Base-by-base conservation (phyloP, 257 asterid genomes). In the Scutellaria baicalensis region DNA sequence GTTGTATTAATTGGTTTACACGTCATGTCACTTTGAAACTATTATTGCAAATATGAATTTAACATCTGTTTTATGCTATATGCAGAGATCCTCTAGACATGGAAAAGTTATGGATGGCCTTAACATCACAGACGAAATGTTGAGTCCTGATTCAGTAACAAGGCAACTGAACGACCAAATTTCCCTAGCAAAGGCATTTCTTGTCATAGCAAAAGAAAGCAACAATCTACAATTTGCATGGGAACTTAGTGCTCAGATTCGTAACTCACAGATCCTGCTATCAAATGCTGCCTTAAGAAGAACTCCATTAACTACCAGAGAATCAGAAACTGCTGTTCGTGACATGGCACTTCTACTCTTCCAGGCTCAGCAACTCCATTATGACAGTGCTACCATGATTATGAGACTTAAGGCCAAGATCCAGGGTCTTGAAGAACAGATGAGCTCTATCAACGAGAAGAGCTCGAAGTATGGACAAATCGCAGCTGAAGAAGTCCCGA, bases 401-500 rank as follows among this genome's bases (percentile, higher is more conserved):
- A 81, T 84, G 90, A 83, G 84, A 69, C 68, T 82, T 9, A 84
- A 87, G 78, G 90, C 86, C 44, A 81, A 80, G 67, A 83, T 87
- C 76, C 93, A 83, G 36, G 79, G 80, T 14, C 83, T 87, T 33
- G 93, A 83, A 68, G 88, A 87, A 66, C 86, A 82, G 69, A 67
- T 73, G 71, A 77, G 8, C 73, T 77, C 90, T 13, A 43, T 76
- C 42, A 84, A 66, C 1, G 88, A 82, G 39, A 82, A 84, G 75
- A 77, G 84, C 56, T 77, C 84, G 59, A 87, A 78, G 55, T 78
- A 77, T 66, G 88, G 91, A 18, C 94, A 87, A 71, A 80, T 87
- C 6, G 91, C 89, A 6, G 89, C 94, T 6, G 94, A 87, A 76
- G 94, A 85, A 80, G 79, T 85, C 49, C 94, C 94, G 0, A 85